Evolutionary conservation across 495 filamentous ascomycete genomes (phyloP), one percentile per base, ranked within the genome.

Genomic region (Durotheca rogersii): DNA sequence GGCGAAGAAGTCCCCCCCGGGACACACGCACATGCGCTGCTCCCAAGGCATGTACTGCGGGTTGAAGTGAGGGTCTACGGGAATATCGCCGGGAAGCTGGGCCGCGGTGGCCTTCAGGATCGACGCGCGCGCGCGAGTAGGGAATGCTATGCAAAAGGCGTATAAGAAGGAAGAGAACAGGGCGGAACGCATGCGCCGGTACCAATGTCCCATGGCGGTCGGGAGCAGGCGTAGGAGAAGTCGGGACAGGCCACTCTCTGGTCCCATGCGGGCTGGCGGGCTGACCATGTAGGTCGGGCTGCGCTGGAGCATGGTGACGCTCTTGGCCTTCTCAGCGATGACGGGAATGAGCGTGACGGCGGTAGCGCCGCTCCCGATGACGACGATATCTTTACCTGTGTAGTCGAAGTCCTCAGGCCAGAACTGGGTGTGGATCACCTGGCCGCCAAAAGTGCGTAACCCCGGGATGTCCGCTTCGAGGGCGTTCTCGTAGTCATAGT

Each of bases 21-120:
- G 87, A 20, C 76, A 81, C 44, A 87, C 63, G 54, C 87, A 89
- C 1, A 90, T 65, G 0, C 87, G 80, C 63, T 92, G 88, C 21
- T 87, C 76, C 76, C 85, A 90, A 4, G 85, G 85, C 43, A 79
- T 77, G 60, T 92, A 90, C n/a, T 53, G 50, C 0, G 87, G 88
- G 19, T 79, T 80, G 73, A 90, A 90, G 60, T 90, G 82, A 1
- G 81, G 83, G 33, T 85, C 78, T 23, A 74, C 49, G 12, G 79
- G 72, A 31, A 88, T 70, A 40, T 70, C 69, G 2, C 55, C 39
- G 5, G 85, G 84, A 3, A 92, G 75, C 23, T 79, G 71, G 10
- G 59, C 50, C 14, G 66, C 62, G 14, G 76, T 75, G 9, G 47
- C 59, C 7, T 55, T 45, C 11, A 60, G 60, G 6, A 89, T 38